A percentile compares a stretch with the other conserved stretches of the same genome.
Evolutionary conservation across 2,329 filamentous ascomycete species (phyloP).

Genomic region (Mycogone perniciosa): DNA sequence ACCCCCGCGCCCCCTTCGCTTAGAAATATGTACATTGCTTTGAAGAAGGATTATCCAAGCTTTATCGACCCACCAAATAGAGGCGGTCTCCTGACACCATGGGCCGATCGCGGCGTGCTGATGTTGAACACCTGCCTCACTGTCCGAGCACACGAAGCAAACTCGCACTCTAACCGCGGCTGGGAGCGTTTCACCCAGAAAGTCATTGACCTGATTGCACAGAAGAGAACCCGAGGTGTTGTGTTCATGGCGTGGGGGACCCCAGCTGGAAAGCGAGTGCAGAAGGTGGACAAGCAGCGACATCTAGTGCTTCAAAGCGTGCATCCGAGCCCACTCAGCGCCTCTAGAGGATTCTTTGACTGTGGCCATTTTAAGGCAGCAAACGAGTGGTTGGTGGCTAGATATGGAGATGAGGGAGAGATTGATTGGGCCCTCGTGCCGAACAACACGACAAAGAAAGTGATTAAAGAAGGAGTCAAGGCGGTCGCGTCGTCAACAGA

Average conservation of each 20-base stretch:
- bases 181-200: constrained; percentile 94
- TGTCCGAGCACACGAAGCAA: constrained; percentile 81
- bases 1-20: constrained; percentile 84
- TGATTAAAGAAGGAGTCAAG: constrained; percentile 19
- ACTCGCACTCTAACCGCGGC: constrained; percentile 76
- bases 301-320: constrained; percentile 82
- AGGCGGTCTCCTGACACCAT: constrained; percentile 79
- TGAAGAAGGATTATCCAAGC: constrained; percentile 80
- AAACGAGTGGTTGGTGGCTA: constrained; percentile 74
- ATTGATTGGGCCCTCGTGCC: constrained; percentile 74
- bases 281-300: constrained; percentile 61
- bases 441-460: constrained; percentile 27
- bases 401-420: constrained; percentile 72
- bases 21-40: constrained; percentile 84
- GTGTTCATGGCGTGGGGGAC: constrained; percentile 94
- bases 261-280: constrained; percentile 73
- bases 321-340: constrained; percentile 91
- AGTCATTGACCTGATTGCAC: constrained; percentile 80
- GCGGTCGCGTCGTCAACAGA: constrained; percentile 24
- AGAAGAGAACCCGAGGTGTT: constrained; percentile 70
- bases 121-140: constrained; percentile 94
- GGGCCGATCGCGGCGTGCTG: constrained; percentile 89
- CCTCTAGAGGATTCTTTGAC: constrained; percentile 72
- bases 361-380: constrained; percentile 75
- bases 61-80: constrained; percentile 71